phyloP scores from a whole-genome alignment of 768 basidiomycete species.

The Favolaschia claudopus region DNA sequence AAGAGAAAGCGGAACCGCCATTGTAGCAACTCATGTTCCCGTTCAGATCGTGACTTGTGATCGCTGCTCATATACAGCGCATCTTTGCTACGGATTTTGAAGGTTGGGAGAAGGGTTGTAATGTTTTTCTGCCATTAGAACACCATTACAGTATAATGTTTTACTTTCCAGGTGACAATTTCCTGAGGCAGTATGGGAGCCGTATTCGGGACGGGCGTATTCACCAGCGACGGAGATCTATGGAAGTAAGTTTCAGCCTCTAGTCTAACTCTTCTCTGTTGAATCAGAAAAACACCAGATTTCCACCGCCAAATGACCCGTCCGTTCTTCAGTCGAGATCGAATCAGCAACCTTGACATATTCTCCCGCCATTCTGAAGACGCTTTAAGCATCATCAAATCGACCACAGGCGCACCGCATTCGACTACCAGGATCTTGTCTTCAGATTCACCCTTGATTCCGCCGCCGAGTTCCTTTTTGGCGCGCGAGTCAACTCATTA shows the following conservation, averaged over 20 bases:
- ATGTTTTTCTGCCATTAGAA: neutral
- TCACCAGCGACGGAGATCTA: too few species aligned
- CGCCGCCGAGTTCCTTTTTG: constrained; percentile 6
- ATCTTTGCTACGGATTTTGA: constrained; percentile 15
- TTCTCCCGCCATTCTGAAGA: constrained; percentile 12
- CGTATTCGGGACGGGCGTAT: neutral
- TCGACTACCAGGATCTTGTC: constrained; percentile 5
- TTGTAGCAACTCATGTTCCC: neutral
- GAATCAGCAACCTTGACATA: neutral
- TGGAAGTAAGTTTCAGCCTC: constrained; percentile 12
- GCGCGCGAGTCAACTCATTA: constrained; percentile 1
- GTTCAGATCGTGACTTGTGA: constrained; percentile 1
- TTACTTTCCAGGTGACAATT: too few species aligned
- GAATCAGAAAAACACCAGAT: neutral
- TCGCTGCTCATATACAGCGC: constrained; percentile 9
- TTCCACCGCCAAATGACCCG: constrained; percentile 14
- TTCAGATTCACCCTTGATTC: constrained; percentile 7
- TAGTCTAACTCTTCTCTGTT: neutral
- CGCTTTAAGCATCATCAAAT: constrained; percentile 1
- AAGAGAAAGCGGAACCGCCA: neutral
- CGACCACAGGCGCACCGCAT: neutral
- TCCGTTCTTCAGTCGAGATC: constrained; percentile 11
- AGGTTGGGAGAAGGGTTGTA: constrained; percentile 17
- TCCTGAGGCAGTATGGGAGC: too few species aligned
- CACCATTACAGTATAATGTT: too few species aligned